phyloP scores from a whole-genome alignment of 768 basidiomycete species.

The Leccinum imitatum region DNA sequence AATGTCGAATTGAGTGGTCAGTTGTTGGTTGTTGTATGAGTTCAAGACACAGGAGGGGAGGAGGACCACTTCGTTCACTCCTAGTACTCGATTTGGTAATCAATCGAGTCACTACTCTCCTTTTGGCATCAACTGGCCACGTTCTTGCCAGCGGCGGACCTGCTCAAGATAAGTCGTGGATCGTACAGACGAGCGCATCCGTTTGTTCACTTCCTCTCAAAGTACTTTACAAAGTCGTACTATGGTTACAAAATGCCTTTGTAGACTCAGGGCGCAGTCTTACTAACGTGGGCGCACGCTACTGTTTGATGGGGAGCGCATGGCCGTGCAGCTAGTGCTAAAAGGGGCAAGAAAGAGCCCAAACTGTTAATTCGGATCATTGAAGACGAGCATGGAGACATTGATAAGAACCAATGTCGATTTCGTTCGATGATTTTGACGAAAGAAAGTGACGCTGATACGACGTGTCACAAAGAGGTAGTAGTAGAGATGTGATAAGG shows the following conservation, averaged over 20 bases:
- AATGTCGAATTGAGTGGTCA: slow-evolving; percentile 7
- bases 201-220: no score
- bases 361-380: neutral
- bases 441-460: neutral
- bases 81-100: slow-evolving; percentile 13
- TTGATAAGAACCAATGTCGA: neutral
- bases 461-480: neutral
- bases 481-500: neutral
- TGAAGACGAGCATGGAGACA: no score
- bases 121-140: slow-evolving; percentile 22
- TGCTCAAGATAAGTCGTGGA: no score
- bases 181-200: no score
- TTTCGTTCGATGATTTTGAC: neutral
- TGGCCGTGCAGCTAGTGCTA: neutral
- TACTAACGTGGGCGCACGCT: neutral
- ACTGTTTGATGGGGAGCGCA: neutral
- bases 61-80: slow-evolving; percentile 1
- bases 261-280: neutral
- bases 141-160: neutral
- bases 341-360: neutral
- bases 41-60: slow-evolving; percentile 26
- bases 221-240: neutral
- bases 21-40: slow-evolving; percentile 19
- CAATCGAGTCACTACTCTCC: slow-evolving; percentile 24
- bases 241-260: neutral